A percentile compares a stretch with the other conserved stretches of the same genome.
These are phyloP conservation scores for Rhododendron kiyosumense DNA, from an alignment of 148 eudicot species.

Conservation along the genomic window DNA sequence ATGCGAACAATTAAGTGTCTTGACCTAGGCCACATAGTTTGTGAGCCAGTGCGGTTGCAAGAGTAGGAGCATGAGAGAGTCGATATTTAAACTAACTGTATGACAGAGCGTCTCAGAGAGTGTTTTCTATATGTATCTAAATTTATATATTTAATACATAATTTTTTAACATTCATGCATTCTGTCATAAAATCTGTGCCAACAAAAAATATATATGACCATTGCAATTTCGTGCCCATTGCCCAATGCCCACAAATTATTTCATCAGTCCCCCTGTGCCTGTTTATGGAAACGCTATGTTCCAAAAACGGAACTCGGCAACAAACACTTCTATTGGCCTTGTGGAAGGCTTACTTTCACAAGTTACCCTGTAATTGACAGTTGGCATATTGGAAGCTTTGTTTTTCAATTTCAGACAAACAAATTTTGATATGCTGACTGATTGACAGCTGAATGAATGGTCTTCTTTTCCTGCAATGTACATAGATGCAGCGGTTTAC, in stretches of 20 bases:
- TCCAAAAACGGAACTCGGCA: neutral
- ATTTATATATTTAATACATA: neutral
- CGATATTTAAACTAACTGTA: neutral
- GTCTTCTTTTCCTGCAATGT: neutral
- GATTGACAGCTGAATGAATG: neutral
- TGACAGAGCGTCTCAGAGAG: neutral
- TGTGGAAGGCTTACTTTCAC: neutral
- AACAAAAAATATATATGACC: neutral
- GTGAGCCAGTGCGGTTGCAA: neutral
- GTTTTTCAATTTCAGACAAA: neutral
- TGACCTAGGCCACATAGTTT: neutral
- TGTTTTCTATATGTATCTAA: neutral
- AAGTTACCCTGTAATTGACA: neutral
- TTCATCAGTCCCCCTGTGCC: neutral
- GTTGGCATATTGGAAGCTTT: neutral
- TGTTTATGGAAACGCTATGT: neutral
- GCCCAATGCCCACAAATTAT: neutral
- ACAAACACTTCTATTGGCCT: neutral
- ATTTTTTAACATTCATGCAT: neutral
- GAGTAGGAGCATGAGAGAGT: neutral
- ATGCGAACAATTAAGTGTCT: neutral
- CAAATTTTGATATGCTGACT: neutral
- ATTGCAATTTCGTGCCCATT: neutral
- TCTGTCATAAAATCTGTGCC: neutral
- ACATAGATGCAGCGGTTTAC: neutral